Conservation (phyloP, 495 filamentous ascomycete genomes). For the Talaromyces nanjingensis region DNA sequence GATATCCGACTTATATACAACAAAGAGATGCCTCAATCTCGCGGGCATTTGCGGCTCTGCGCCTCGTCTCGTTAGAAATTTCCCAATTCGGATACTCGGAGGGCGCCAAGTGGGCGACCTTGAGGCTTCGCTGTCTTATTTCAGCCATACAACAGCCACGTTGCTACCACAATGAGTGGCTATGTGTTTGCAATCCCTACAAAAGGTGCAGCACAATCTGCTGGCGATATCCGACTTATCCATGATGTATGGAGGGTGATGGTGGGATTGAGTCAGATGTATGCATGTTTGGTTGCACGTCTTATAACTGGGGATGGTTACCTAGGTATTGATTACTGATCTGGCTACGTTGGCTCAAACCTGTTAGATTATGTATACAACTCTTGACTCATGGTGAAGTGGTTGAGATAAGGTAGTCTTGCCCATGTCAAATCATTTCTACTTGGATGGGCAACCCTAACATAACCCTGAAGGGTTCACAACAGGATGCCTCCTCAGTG, state of each 20-base stretch:
- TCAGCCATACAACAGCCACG: not conserved
- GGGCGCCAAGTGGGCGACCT: not conserved
- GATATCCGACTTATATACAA: not conserved
- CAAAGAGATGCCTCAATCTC: not conserved
- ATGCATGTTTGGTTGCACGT: not conserved
- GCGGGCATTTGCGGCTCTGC: not conserved
- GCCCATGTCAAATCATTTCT: too few species aligned
- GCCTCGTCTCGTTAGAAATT: constrained; percentile 2
- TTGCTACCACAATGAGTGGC: not conserved
- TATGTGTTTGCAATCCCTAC: not conserved
- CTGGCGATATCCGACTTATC: not conserved
- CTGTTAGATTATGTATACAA: not conserved
- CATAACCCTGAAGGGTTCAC: not conserved
- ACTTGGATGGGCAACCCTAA: not conserved
- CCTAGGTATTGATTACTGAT: not conserved
- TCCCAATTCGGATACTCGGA: not conserved
- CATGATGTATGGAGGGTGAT: not conserved
- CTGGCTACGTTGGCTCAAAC: not conserved
- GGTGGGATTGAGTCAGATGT: not conserved
- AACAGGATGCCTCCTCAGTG: too few species aligned
- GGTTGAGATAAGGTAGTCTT: not conserved
- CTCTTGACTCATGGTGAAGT: not conserved
- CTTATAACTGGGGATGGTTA: not conserved
- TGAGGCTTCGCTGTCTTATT: not conserved
- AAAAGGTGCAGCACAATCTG: not conserved